A percentile compares a stretch with the other conserved stretches of the same genome.
Conservation (phyloP, 2,329 filamentous ascomycete genomes). For the Botrytis fabae region DNA sequence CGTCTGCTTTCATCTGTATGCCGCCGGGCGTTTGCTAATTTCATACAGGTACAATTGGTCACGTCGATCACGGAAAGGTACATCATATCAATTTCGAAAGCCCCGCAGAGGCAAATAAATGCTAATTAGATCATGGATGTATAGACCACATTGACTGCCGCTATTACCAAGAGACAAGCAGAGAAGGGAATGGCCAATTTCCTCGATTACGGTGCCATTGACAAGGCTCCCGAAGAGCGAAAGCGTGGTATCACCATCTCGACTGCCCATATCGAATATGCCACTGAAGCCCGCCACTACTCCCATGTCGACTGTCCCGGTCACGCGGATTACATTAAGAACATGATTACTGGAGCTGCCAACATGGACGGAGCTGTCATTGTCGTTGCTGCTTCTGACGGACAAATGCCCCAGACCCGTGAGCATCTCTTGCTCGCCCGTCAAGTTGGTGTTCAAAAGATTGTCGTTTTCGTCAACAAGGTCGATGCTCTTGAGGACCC, state of each 20-base stretch:
- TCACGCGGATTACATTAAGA: slow-evolving; percentile 99
- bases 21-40: slow-evolving; percentile 26
- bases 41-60: slow-evolving; percentile 84
- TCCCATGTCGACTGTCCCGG: slow-evolving; percentile 99
- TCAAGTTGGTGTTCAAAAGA: slow-evolving; percentile 96
- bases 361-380: slow-evolving; percentile 99
- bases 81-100: not conserved
- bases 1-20: not conserved
- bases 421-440: slow-evolving; percentile 97
- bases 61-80: slow-evolving; percentile 99
- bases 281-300: slow-evolving; percentile 92
- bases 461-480: slow-evolving; percentile 99
- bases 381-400: slow-evolving; percentile 95
- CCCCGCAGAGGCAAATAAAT: slow-evolving; percentile 7
- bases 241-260: slow-evolving; percentile 99
- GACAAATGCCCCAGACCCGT: slow-evolving; percentile 99
- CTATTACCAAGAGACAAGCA: slow-evolving; percentile 97
- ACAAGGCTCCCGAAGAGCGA: slow-evolving; percentile 98
- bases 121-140: slow-evolving; percentile 12
- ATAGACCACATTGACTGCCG: slow-evolving; percentile 95
- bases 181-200: slow-evolving; percentile 93
- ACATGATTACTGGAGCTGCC: slow-evolving; percentile 99
- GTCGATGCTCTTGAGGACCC: slow-evolving; percentile 95
- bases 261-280: slow-evolving; percentile 97
- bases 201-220: slow-evolving; percentile 96